phyloP scores from a whole-genome alignment of 2,329 filamentous ascomycete genomes.

The Alternaria postmessia region DNA sequence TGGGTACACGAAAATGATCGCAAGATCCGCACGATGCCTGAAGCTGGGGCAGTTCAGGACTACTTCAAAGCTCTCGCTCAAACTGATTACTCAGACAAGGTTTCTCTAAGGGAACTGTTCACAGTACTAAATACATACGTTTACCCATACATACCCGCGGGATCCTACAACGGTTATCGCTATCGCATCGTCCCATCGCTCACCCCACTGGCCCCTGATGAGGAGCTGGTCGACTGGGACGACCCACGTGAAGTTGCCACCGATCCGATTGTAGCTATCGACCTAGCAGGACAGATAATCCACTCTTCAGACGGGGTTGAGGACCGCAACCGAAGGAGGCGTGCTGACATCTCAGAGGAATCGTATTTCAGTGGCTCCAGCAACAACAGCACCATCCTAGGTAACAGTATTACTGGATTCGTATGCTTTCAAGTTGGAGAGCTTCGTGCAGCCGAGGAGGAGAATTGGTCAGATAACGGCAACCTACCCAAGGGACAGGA shows the following conservation, averaged over 20 bases:
- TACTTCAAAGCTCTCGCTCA: background rate
- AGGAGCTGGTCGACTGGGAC: background rate
- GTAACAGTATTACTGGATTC: background rate
- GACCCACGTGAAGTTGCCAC: background rate
- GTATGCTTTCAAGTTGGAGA: background rate
- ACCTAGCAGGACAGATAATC: background rate
- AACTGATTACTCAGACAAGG: background rate
- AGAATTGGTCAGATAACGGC: background rate
- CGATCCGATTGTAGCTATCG: background rate
- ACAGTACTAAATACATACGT: background rate
- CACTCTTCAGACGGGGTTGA: fast-evolving
- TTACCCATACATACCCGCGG: background rate
- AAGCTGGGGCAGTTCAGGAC: background rate
- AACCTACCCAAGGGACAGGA: background rate
- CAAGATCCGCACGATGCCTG: background rate
- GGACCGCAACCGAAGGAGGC: background rate
- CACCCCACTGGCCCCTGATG: background rate
- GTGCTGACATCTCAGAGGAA: background rate
- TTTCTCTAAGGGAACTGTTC: background rate
- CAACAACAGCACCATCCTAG: background rate
- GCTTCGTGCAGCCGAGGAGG: background rate
- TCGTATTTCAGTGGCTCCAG: background rate
- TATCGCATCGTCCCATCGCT: background rate
- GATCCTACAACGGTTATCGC: background rate
- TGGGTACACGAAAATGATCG: background rate